Percentiles rank a stretch among this genome's conserved stretches.
Conservation (phyloP, 2,329 filamentous ascomycete species). For the Fusarium stilboides region DNA sequence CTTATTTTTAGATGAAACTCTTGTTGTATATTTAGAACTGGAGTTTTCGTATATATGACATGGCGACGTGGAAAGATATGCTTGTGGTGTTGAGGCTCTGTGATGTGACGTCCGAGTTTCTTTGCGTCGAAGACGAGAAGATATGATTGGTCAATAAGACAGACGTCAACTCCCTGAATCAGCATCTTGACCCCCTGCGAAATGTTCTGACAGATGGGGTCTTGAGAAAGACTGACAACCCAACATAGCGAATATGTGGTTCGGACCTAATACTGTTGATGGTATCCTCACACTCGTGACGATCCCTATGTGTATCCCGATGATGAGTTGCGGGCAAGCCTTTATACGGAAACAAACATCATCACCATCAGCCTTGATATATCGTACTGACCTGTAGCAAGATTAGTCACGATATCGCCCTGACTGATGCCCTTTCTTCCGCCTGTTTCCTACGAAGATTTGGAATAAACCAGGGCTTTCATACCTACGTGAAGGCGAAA, state of each 20-base stretch:
- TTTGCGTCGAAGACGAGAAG: constrained; percentile 4
- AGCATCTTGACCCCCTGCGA: constrained; percentile 1
- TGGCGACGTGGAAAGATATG: constrained; percentile 2
- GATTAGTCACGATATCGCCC: constrained; percentile 4
- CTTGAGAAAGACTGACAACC: constrained; percentile 1
- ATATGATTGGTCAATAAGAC: constrained; percentile 38
- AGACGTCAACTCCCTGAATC: constrained; percentile 3
- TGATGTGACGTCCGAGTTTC: constrained; percentile 26
- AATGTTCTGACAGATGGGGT: neutral
- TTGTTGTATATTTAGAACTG: constrained; percentile 24
- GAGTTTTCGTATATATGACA: constrained; percentile 2
- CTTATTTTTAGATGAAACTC: constrained; percentile 38
- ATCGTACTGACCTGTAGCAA: constrained; percentile 19
- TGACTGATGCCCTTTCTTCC: constrained; percentile 27
- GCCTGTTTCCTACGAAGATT: constrained; percentile 8
- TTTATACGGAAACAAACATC: constrained; percentile 11
- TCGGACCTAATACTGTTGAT: constrained; percentile 10
- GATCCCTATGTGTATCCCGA: constrained; percentile 7
- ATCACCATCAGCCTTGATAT: constrained; percentile 27
- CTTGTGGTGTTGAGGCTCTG: constrained; percentile 50
- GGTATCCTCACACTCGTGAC: neutral
- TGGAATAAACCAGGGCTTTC: constrained; percentile 14
- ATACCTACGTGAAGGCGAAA: constrained; percentile 3
- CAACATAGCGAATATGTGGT: constrained; percentile 1
- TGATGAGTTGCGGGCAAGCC: constrained; percentile 15